Evolutionary conservation across 345 rosid genomes (phyloP).

Genomic region (Pistacia atlantica): DNA sequence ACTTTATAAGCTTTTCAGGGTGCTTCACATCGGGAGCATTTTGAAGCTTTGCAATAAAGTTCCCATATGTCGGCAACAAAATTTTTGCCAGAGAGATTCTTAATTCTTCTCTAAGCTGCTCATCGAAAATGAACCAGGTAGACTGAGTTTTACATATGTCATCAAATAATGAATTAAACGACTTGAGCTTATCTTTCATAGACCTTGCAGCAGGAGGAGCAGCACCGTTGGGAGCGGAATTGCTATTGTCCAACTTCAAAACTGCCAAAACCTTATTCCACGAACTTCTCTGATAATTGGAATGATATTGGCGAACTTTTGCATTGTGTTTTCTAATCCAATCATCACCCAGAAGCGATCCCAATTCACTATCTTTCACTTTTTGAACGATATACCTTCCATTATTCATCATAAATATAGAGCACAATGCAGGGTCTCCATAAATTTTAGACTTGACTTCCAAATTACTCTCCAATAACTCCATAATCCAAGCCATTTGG

Average conservation of each 20-base stretch:
- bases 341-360: constrained; percentile 72
- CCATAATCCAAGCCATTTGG: constrained; percentile 92
- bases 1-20: constrained; percentile 43
- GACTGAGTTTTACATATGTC: constrained; percentile 58
- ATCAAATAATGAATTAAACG: constrained; percentile 54
- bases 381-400: constrained; percentile 84
- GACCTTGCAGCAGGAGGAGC: constrained; percentile 37
- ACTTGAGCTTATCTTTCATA: constrained; percentile 64
- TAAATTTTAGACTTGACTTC: constrained; percentile 83
- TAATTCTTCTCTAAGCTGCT: constrained; percentile 68
- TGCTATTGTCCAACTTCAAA: constrained; percentile 50
- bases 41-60: constrained; percentile 57
- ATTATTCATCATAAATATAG: constrained; percentile 84
- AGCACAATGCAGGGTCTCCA: constrained; percentile 60
- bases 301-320: constrained; percentile 61
- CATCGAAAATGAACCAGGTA: constrained; percentile 61
- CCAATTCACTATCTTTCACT: constrained; percentile 74
- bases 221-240: constrained; percentile 34
- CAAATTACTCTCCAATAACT: constrained; percentile 84
- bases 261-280: constrained; percentile 69
- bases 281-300: constrained; percentile 63
- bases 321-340: constrained; percentile 84
- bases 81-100: constrained; percentile 43
- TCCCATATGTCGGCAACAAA: constrained; percentile 62
- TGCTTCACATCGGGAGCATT: constrained; percentile 60